Conservation (phyloP, 1,139 yeast genomes). For the Kodamaea derodonti region DNA sequence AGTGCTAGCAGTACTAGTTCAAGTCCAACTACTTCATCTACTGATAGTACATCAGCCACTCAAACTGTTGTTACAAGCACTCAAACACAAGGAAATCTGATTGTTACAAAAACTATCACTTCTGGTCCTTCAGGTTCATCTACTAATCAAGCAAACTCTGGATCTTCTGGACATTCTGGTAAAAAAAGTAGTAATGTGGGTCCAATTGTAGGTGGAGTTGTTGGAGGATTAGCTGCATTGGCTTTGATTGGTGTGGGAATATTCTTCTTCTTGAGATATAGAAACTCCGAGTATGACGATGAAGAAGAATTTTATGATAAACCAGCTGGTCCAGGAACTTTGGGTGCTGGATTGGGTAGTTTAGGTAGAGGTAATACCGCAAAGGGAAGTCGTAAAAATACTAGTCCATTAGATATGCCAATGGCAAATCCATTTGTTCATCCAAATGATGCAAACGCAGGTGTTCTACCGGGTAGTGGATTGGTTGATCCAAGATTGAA, state of each 20-base stretch:
- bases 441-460: conserved; percentile 45
- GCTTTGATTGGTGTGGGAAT: conserved; percentile 40
- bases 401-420: conserved; percentile 35
- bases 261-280: conserved; percentile 47
- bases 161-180: conserved; percentile 4
- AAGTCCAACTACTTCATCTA: conserved; percentile 1
- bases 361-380: conserved; percentile 29
- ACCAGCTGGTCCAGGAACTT: conserved; percentile 15
- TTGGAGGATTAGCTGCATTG: conserved; percentile 56
- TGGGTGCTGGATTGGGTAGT: conserved; percentile 9
- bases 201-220: conserved; percentile 67
- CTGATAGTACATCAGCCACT: not conserved
- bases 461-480: conserved; percentile 11
- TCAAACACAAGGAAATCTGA: conserved; percentile 9
- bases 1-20: conserved; percentile 1
- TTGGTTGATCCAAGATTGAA: conserved; percentile 55
- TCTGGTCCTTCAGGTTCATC: conserved; percentile 17
- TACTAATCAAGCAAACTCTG: conserved; percentile 5
- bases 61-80: conserved; percentile 9
- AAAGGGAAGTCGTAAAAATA: conserved; percentile 15
- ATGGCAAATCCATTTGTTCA: conserved; percentile 58
- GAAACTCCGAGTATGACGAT: conserved; percentile 43
- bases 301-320: conserved; percentile 39
- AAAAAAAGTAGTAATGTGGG: conserved; percentile 32
- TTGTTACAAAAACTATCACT: conserved; percentile 15